phyloP scores from a whole-genome alignment of 1,139 yeast genomes.

The Yamadazyma aaseri region DNA sequence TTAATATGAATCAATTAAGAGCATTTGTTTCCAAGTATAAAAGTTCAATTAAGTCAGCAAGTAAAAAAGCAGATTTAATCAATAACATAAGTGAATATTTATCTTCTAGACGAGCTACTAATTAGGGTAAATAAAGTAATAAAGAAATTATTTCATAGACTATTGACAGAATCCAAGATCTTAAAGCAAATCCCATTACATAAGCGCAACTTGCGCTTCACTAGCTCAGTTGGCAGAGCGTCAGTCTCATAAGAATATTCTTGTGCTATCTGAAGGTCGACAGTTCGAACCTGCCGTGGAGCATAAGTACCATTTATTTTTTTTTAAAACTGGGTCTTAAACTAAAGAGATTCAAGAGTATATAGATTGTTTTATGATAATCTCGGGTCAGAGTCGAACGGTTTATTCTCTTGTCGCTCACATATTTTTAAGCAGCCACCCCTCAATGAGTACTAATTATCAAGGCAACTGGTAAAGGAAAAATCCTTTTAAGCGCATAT shows the following conservation, averaged over 20 bases:
- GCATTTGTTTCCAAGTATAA: conserved; percentile 34
- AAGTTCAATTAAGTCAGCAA: conserved; percentile 31
- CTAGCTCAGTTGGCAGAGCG: conserved; percentile 54
- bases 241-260: conserved; percentile 22
- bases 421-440: neutral
- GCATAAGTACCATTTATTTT: too few species aligned
- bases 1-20: conserved; percentile 42
- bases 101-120: conserved; percentile 15
- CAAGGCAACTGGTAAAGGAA: too few species aligned
- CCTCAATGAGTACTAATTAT: too few species aligned
- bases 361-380: too few species aligned
- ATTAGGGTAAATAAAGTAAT: too few species aligned
- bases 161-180: too few species aligned
- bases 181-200: too few species aligned
- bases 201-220: conserved; percentile 26
- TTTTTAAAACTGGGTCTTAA: too few species aligned
- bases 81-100: conserved; percentile 30
- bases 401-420: neutral
- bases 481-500: conserved; percentile 11
- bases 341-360: too few species aligned
- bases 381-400: neutral
- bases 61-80: conserved; percentile 43
- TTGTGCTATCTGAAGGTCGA: conserved; percentile 52
- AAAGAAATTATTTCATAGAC: too few species aligned
- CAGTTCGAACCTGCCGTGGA: conserved; percentile 57